A percentile compares a stretch with the other conserved stretches of the same genome.
Conservation (phyloP, 2,329 filamentous ascomycete species). For the Xylariaceae sp. region DNA sequence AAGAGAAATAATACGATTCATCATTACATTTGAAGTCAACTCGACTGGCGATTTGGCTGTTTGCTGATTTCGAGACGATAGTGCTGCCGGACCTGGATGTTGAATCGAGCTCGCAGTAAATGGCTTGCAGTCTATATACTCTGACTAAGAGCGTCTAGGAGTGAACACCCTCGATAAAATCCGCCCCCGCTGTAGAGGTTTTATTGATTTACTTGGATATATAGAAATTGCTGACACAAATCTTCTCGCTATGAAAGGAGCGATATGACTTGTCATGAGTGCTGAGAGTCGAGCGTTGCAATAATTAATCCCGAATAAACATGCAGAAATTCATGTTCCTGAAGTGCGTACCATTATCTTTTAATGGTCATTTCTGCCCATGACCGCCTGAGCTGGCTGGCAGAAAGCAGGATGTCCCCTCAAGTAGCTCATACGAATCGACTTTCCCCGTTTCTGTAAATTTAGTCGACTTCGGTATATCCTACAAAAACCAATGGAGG, state of each 20-base stretch:
- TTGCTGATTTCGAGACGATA: neutral
- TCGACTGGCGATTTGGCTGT: slow-evolving; percentile 7
- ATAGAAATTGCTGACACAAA: slow-evolving; percentile 6
- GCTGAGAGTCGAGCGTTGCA: slow-evolving; percentile 7
- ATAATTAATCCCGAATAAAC: neutral
- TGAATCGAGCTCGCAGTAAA: slow-evolving; percentile 15
- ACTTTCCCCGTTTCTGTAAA: no score
- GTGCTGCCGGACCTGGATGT: slow-evolving; percentile 4
- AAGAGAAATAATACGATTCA: slow-evolving; percentile 13
- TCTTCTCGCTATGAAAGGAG: slow-evolving; percentile 1
- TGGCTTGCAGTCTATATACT: slow-evolving; percentile 4
- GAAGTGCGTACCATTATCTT: neutral
- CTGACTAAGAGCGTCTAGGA: slow-evolving; percentile 4
- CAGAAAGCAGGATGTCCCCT: no score
- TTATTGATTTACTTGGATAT: slow-evolving; percentile 8
- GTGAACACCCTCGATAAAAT: slow-evolving; percentile 9
- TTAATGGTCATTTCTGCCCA: neutral
- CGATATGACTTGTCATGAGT: no score
- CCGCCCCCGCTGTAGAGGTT: slow-evolving; percentile 20
- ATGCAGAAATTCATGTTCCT: neutral
- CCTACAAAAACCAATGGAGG: no score
- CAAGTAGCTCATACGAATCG: no score
- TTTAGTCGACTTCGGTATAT: no score
- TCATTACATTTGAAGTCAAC: neutral
- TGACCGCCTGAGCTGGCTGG: no score